Base-by-base conservation (phyloP, 2,329 filamentous ascomycete genomes). In the Cryphonectria nitschkei region DNA sequence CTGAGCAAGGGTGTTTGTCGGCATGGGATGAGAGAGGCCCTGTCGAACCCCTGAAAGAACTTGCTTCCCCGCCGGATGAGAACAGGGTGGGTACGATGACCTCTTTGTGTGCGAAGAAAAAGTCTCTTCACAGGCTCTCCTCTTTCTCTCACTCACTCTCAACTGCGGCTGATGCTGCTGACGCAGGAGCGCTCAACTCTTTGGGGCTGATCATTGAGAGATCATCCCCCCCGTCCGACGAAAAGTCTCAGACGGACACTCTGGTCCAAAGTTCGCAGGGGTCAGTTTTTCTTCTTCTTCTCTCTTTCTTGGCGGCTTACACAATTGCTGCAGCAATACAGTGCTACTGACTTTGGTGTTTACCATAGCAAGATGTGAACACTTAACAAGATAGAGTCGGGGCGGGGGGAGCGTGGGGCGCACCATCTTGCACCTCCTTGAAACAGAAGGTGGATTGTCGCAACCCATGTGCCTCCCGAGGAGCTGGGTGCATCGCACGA, bases 371-470 rank as follows among this genome's bases (percentile, higher is more conserved):
- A 3, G 1, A 19, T 50, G 46, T 50, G 22, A 50, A 50, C 46
- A 19, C 7, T 50, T 34, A 29, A 34, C n/a, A 29, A 54, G 46
- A n/a, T 39, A n/a, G 46, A 50, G 63, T 37, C 19, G 19, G 63
- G 16, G 46, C 19, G 6, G 46, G 46, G 46, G 46, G 16, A 6
- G 29, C 63, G 43, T 34, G 43, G 64, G 64, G 64, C 64, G 43
- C 43, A 65, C 29, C 64, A 54, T 65, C 22, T 54, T n/a, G 8
- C 61, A 60, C 65, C 65, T 67, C 65, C 65, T 67, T 70, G 64
- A 67, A 67, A 68, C 68, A 37, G 68, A 63, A 67, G 62, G 67
- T 61, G 65, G 68, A 41, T 60, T 63, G 60, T 66, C 63, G 60
- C 41, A 46, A 62, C 54, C 52, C 37, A 43, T 54, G 62, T 70